Evolutionary conservation across 164 flowering plant genomes (phyloP).

Genomic region (Vitis amurensis): DNA sequence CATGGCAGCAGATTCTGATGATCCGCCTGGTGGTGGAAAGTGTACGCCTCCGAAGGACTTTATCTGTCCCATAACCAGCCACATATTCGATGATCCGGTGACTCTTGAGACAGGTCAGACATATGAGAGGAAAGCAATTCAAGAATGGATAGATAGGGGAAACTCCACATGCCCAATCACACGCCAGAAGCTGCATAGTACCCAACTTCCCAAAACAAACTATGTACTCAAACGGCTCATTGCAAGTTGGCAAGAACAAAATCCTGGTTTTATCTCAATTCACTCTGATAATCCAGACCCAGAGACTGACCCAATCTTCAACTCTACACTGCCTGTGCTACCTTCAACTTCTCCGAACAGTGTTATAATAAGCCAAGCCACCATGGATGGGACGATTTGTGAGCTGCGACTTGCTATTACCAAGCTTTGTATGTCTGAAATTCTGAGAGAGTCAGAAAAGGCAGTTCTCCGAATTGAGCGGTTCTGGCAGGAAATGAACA

Average conservation of each 20-base stretch:
- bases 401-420: constrained; percentile 54
- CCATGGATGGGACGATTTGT: constrained; percentile 41
- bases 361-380: constrained; percentile 60
- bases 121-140: constrained; percentile 76
- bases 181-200: constrained; percentile 62
- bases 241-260: constrained; percentile 73
- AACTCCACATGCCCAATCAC: constrained; percentile 81
- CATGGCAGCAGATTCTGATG: constrained; percentile 52
- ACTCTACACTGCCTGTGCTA: constrained; percentile 12
- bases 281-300: constrained; percentile 20
- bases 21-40: constrained; percentile 34
- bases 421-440: constrained; percentile 61
- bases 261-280: constrained; percentile 24
- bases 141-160: constrained; percentile 84
- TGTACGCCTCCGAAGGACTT: constrained; percentile 78
- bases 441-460: constrained; percentile 54
- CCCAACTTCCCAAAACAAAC: constrained; percentile 75
- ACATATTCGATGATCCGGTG: constrained; percentile 73
- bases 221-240: constrained; percentile 79
- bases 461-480: constrained; percentile 59
- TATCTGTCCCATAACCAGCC: constrained; percentile 78
- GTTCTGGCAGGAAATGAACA: constrained; percentile 51
- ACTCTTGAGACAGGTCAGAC: constrained; percentile 93
- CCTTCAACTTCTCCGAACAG: constrained; percentile 59
- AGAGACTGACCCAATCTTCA: constrained; percentile 14